phyloP scores from a whole-genome alignment of 139 green algal species.

The Nannochloris sp. region DNA sequence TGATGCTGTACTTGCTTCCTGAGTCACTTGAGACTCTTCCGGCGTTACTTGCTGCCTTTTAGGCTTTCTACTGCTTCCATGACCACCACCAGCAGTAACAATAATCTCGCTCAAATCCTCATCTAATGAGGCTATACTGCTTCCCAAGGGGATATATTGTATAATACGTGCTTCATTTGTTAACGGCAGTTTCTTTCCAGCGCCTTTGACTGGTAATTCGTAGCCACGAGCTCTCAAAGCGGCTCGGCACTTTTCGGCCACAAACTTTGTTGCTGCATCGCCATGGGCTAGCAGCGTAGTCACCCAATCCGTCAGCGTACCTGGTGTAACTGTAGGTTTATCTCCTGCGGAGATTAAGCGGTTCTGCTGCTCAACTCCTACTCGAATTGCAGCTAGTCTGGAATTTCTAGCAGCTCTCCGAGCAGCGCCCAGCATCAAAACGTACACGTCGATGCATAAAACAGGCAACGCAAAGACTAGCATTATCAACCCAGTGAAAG shows the following conservation, averaged over 20 bases:
- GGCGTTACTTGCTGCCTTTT: constrained; percentile 1
- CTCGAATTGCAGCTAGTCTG: background rate
- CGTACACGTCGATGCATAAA: background rate
- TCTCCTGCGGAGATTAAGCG: constrained; percentile 15
- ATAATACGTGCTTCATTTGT: too few species aligned
- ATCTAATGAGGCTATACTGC: too few species aligned
- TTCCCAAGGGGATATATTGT: too few species aligned
- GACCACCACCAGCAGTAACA: background rate
- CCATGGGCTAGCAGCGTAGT: constrained; percentile 1
- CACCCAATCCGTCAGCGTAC: constrained; percentile 6
- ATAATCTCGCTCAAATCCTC: too few species aligned
- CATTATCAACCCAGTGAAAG: constrained; percentile 3
- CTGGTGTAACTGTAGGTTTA: constrained; percentile 25
- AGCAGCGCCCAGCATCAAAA: background rate
- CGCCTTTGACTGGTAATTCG: constrained; percentile 9
- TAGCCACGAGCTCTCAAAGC: constrained; percentile 12
- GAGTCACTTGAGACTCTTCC: background rate
- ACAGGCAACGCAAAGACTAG: background rate
- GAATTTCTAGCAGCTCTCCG: background rate
- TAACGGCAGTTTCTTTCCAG: too few species aligned
- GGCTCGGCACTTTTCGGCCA: background rate
- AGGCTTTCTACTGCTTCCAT: background rate
- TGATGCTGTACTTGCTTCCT: background rate
- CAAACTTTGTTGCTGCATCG: background rate
- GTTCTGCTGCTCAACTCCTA: constrained; percentile 18